Evolutionary conservation across 768 basidiomycete genomes (phyloP).

Genomic region (Strobilomyces confusus): DNA sequence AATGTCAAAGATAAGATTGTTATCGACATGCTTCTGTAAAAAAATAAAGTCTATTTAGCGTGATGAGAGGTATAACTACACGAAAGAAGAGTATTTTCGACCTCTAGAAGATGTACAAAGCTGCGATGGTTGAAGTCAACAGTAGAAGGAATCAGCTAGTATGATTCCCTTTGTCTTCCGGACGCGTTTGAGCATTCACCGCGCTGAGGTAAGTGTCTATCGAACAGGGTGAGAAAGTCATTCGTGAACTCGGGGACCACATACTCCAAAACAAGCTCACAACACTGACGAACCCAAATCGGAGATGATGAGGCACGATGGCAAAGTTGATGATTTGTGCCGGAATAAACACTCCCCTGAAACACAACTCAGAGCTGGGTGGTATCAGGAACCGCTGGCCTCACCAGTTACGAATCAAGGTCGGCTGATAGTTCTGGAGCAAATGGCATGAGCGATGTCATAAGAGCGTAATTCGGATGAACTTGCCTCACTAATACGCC

Average conservation of each 20-base stretch:
- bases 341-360: conserved; percentile 70
- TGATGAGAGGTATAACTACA: conserved; percentile 7
- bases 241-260: conserved; percentile 25
- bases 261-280: conserved; percentile 83
- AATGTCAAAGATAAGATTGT: background rate
- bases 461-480: background rate
- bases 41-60: background rate
- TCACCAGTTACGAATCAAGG: conserved; percentile 73
- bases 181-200: conserved; percentile 38
- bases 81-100: conserved; percentile 4
- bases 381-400: conserved; percentile 4
- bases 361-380: background rate
- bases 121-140: background rate
- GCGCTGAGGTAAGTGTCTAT: conserved; percentile 62
- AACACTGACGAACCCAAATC: conserved; percentile 69
- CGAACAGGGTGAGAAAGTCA: background rate
- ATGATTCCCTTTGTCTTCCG: conserved; percentile 1
- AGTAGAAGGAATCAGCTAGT: background rate
- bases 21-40: background rate
- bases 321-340: conserved; percentile 78
- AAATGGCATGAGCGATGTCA: background rate
- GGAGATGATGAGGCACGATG: conserved; percentile 70
- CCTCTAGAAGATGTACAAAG: conserved; percentile 12
- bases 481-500: conserved; percentile 39
- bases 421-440: conserved; percentile 64